Evolutionary conservation across 257 asterid species (phyloP).

Genomic region (Nyctanthes arbortristis): DNA sequence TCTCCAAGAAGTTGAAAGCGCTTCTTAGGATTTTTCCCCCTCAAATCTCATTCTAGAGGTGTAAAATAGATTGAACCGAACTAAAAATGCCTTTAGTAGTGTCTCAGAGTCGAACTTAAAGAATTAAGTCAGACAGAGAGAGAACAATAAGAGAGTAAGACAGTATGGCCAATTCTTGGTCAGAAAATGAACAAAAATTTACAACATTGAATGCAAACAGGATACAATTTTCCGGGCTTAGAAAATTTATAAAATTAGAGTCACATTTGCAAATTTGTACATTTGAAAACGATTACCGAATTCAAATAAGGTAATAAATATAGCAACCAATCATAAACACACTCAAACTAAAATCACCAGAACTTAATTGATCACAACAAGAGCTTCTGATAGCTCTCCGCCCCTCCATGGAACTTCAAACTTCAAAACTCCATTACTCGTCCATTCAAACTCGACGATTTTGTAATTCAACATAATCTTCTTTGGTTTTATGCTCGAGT

Average conservation of each 20-base stretch:
- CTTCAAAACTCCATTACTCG: conserved; percentile 28
- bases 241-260: neutral
- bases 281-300: neutral
- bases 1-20: no score
- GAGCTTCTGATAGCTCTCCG: conserved; percentile 27
- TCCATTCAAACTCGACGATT: conserved; percentile 36
- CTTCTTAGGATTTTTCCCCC: no score
- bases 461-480: conserved; percentile 28
- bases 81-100: no score
- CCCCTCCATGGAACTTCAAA: conserved; percentile 43
- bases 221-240: neutral
- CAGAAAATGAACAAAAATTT: no score
- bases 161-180: neutral
- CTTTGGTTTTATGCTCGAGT: conserved; percentile 38
- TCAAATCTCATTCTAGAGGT: no score
- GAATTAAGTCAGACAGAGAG: no score
- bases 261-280: neutral
- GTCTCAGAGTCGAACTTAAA: no score
- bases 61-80: no score
- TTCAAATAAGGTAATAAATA: neutral
- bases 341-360: neutral
- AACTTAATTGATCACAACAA: conserved; percentile 24
- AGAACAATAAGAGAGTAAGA: no score
- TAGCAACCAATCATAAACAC: neutral
- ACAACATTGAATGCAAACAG: no score